Conservation (phyloP, 352 stramenopile genomes). For the Pythium volutum region DNA sequence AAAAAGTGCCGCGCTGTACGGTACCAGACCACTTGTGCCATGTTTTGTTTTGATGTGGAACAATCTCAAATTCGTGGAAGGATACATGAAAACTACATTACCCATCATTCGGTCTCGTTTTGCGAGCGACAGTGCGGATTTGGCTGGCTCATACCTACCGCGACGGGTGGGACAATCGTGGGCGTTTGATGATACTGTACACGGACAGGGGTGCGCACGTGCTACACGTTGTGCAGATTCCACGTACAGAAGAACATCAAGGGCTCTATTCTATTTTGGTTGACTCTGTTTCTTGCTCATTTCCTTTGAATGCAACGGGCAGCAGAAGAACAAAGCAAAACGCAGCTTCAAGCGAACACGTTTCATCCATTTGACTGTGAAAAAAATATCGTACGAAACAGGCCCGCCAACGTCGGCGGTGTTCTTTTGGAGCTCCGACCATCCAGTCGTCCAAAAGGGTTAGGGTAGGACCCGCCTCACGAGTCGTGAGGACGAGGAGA, state of each 20-base stretch:
- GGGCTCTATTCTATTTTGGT: no score
- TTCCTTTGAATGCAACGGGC: no score
- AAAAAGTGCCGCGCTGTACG: background rate
- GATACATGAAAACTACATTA: slow-evolving; percentile 3
- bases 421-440: background rate
- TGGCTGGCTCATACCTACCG: background rate
- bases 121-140: background rate
- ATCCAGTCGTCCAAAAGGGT: slow-evolving; percentile 4
- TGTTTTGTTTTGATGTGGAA: slow-evolving; percentile 5
- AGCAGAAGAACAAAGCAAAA: background rate
- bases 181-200: no score
- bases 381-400: background rate
- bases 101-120: background rate
- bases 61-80: background rate
- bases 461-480: slow-evolving; percentile 12
- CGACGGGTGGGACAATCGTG: no score
- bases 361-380: background rate
- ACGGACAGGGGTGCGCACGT: no score
- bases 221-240: no score
- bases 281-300: no score
- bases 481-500: no score
- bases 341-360: background rate
- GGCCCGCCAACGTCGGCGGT: background rate
- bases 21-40: slow-evolving; percentile 2
- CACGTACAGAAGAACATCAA: no score